These are phyloP conservation scores for Claviceps arundinis DNA, from an alignment of 2,329 filamentous ascomycete genomes.

Conservation along the genomic window DNA sequence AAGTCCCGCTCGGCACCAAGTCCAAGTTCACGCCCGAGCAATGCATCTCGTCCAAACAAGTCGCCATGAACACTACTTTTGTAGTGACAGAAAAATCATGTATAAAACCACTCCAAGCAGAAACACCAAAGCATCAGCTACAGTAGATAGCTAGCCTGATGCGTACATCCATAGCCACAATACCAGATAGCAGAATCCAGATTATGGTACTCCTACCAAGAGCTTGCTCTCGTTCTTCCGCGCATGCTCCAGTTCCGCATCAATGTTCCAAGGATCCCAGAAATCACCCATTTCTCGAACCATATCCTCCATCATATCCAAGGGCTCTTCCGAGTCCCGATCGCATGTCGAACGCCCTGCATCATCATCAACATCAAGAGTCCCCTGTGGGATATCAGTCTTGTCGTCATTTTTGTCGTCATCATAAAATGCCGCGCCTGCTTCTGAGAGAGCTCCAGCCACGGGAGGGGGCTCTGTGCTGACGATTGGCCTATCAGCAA, in stretches of 20 bases:
- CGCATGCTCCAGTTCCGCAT: slow-evolving; percentile 21
- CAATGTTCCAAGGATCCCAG: slow-evolving; percentile 21
- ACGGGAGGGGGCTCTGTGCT: slow-evolving; percentile 15
- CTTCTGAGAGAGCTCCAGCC: slow-evolving; percentile 13
- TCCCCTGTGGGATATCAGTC: neutral
- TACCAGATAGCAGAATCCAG: neutral
- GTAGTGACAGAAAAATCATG: neutral
- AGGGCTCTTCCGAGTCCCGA: slow-evolving; percentile 16
- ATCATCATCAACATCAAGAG: neutral
- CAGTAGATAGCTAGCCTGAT: neutral
- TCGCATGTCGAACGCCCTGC: slow-evolving; percentile 4
- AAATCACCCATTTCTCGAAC: slow-evolving; percentile 24
- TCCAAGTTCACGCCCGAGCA: no score
- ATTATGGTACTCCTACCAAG: neutral
- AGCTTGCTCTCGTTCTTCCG: slow-evolving; percentile 8
- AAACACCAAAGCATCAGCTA: neutral
- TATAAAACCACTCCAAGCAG: neutral
- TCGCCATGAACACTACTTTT: neutral
- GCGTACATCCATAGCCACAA: neutral
- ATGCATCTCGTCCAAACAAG: no score
- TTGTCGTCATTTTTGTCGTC: neutral
- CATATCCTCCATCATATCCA: slow-evolving; percentile 24
- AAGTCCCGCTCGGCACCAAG: no score
- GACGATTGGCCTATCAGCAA: slow-evolving; percentile 25
- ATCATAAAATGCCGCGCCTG: slow-evolving; percentile 9